Evolutionary conservation across 148 eudicot genomes (phyloP), one percentile per base, ranked within the genome.

Genomic region (Spergularia bocconei): DNA sequence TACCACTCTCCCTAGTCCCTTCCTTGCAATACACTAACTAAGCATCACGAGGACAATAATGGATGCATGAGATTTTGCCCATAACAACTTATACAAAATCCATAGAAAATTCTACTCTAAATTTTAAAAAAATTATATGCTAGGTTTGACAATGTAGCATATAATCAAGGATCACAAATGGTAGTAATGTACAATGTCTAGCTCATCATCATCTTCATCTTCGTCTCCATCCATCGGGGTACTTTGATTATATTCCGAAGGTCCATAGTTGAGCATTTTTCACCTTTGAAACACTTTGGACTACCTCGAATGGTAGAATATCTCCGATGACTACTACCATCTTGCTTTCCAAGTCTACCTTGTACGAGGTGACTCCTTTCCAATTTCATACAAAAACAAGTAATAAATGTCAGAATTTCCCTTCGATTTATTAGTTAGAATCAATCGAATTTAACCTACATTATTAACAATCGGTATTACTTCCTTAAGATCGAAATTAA

Each of bases 261-360:
- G 84, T 81, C 98, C 96, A 93, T 39, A 93, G 80, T 70, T 89
- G 83, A 0, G 97, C 97, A 74, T 69, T 78, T 83, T 93, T 93
- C 47, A 93, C 91, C 82, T 84, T 91, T 0, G 97, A 90, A 72
- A 93, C 81, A 77, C 91, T 90, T 83, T 90, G 90, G 79, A 93
- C 81, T 51, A 93, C 97, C 81, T 93, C 89, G 47, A 80, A 86
- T 17, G 98, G 97, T 59, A 88, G 82, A 71, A 93, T 84, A 74
- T 93, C 97, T 69, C 98, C 98, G 7, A 79, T 90, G 0, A 93
- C 90, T 50, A 93, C 91, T 79, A 93, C 98, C 98, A 86, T 93
- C 80, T 91, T 91, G 73, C 88, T 88, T 82, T 93, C 97, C 77
- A 93, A 65, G 71, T 93, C 98, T 63, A 93, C 85, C 82, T 91